Evolutionary conservation across 106 monocot genomes (phyloP), one percentile per base, ranked within the genome.

Genomic region (Dendrobium nobile): DNA sequence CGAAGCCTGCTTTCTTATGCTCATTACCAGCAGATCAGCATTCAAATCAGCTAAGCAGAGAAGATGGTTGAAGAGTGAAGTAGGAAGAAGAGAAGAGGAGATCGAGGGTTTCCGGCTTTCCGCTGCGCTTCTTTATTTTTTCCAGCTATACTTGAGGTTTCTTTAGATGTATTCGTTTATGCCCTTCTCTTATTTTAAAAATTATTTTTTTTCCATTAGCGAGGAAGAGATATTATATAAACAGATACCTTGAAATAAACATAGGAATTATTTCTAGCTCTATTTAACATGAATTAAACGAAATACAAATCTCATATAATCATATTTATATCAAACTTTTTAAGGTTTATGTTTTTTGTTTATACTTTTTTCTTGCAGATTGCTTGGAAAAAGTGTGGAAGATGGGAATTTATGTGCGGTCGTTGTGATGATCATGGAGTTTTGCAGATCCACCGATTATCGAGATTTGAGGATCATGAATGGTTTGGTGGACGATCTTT

Each of bases 1-100:
- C 8, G 68, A 26, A 24, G 68, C 68, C 68, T 68, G 68, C 41
- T 73, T 73, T 41, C 73, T 11, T 73, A 73, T 73, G 41, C 73
- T 73, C 73, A 73, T 73, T 5, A 47, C 15, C 15, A 41, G 41
- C 73, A 26, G 73, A 16, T 37, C 37, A 37, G 19, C 11, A 58
- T 13, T 58, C 4, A 19, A 58, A 58, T 47, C 47, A 47, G 47
- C 5, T 20, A 58, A 20, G 20, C 20, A 13, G 20, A 19, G 58
- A 1, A 58, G 20, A 58, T 3, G 24, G 31, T 68, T n/a, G 24
- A 28, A 28, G 22, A 68, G 68, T 27, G 68, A 47, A 47, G 47
- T 47, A 10, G 47, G 47, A 10, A 47, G 47, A 47, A 47, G 47
- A 73, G 17, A 28, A 73, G 17, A 41, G 73, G 28, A 28, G 73